These are phyloP conservation scores for Sporothrix pallida DNA, from an alignment of 2,329 filamentous ascomycete species.

Conservation along the genomic window DNA sequence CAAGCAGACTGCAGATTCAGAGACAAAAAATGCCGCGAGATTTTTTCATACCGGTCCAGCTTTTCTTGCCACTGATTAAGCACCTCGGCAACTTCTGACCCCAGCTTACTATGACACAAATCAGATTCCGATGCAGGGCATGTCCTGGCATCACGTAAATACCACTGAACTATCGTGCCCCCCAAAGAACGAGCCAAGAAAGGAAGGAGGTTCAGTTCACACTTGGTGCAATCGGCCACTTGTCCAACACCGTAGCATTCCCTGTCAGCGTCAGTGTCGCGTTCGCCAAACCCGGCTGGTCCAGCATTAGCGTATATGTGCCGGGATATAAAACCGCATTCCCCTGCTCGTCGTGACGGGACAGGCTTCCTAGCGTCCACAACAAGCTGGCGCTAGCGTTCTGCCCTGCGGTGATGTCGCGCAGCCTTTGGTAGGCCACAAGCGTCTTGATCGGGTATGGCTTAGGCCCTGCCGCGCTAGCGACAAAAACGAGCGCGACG, in stretches of 20 bases:
- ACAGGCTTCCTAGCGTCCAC: constrained; percentile 56
- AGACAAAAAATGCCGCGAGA: no score
- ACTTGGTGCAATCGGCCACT: constrained; percentile 12
- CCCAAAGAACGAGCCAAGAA: no score
- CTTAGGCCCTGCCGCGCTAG: constrained; percentile 52
- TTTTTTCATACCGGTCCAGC: no score
- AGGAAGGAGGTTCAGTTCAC: no score
- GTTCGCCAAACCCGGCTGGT: constrained; percentile 49
- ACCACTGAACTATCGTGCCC: no score
- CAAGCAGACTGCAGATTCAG: no score
- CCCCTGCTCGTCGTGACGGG: constrained; percentile 56
- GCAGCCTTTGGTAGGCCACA: constrained; percentile 56
- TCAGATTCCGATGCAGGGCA: no score
- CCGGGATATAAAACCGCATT: constrained; percentile 60
- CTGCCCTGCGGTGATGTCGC: constrained; percentile 45
- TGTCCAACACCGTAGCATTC: constrained; percentile 49
- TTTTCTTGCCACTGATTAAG: no score
- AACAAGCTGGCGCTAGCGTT: constrained; percentile 46
- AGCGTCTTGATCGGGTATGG: constrained; percentile 61
- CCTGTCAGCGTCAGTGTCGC: constrained; percentile 56
- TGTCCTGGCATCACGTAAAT: no score
- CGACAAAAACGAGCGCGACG: constrained; percentile 57
- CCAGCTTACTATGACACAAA: no score
- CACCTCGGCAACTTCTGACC: no score
- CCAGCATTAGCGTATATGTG: constrained; percentile 55